These are phyloP conservation scores for Microcyclospora pomicola DNA, from an alignment of 2,329 filamentous ascomycete genomes.

Conservation along the genomic window DNA sequence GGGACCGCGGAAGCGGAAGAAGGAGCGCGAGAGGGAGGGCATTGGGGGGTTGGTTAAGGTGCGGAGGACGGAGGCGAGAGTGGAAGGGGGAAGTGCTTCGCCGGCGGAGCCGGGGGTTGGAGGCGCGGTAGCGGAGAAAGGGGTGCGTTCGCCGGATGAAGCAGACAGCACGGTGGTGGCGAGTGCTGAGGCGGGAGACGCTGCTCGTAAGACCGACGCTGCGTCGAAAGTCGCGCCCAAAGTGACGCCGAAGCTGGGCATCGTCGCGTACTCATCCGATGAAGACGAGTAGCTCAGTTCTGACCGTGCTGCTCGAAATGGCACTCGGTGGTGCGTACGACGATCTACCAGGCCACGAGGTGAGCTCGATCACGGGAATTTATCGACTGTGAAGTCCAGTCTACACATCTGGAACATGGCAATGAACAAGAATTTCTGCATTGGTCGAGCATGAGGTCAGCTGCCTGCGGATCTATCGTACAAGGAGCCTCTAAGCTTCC, in stretches of 20 bases:
- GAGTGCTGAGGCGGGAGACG: not conserved
- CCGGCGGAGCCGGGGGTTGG: not conserved
- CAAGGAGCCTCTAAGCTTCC: too few relatives aligned
- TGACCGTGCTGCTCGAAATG: not conserved
- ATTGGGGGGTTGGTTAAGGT: slow-evolving; percentile 25
- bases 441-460: too few relatives aligned
- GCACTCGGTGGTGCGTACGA: not conserved
- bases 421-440: too few relatives aligned
- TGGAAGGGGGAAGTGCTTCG: not conserved
- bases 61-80: not conserved
- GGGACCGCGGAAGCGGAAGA: slow-evolving; percentile 23
- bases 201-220: not conserved
- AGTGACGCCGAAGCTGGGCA: slow-evolving; percentile 14
- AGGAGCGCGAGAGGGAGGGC: slow-evolving; percentile 20
- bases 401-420: too few relatives aligned
- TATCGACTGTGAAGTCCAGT: too few relatives aligned
- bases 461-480: too few relatives aligned
- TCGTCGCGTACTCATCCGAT: slow-evolving; percentile 32
- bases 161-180: not conserved
- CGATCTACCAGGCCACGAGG: too few relatives aligned
- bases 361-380: too few relatives aligned
- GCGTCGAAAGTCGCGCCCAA: not conserved
- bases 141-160: not conserved
- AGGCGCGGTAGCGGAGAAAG: not conserved
- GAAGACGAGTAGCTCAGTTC: slow-evolving; percentile 23